Evolutionary conservation across 2,329 filamentous ascomycete genomes (phyloP).

Genomic region (Aureobasidium subglaciale): DNA sequence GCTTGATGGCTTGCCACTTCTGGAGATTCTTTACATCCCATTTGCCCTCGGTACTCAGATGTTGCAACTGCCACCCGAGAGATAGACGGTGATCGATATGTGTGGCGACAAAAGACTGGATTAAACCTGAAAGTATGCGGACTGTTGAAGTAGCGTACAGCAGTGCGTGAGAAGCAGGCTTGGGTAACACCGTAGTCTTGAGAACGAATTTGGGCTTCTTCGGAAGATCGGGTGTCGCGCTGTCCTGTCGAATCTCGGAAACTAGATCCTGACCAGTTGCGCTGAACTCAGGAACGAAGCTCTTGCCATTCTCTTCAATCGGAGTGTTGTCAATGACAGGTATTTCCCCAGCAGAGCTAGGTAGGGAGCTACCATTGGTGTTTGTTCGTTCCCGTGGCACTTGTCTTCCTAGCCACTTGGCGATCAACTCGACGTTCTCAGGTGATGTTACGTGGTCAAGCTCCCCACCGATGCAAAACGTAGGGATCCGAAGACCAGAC

Average conservation of each 20-base stretch:
- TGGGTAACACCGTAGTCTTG: constrained; percentile 62
- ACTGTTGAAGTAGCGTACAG: constrained; percentile 72
- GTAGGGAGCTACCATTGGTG: background rate
- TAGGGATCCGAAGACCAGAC: constrained; percentile 63
- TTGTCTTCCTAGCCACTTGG: constrained; percentile 28
- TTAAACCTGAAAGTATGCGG: constrained; percentile 69
- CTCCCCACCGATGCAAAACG: constrained; percentile 73
- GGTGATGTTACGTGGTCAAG: constrained; percentile 70
- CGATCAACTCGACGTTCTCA: constrained; percentile 62
- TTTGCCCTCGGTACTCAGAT: constrained; percentile 82
- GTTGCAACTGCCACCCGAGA: constrained; percentile 83
- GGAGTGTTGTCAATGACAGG: constrained; percentile 4
- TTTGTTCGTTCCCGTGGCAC: background rate
- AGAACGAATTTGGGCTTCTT: constrained; percentile 39
- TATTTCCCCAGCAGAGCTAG: constrained; percentile 32
- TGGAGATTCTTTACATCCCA: constrained; percentile 96
- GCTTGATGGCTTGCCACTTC: constrained; percentile 77
- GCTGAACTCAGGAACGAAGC: background rate
- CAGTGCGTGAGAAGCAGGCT: constrained; percentile 74
- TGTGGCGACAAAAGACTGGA: constrained; percentile 71
- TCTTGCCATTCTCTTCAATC: background rate
- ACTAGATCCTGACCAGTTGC: background rate
- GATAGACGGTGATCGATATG: constrained; percentile 72
- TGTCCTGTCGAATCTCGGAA: constrained; percentile 2
- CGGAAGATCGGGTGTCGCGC: constrained; percentile 37